Evolutionary conservation across 257 asterid species (phyloP), one percentile per base, ranked within the genome.

Genomic region (Voacanga thouarsii): DNA sequence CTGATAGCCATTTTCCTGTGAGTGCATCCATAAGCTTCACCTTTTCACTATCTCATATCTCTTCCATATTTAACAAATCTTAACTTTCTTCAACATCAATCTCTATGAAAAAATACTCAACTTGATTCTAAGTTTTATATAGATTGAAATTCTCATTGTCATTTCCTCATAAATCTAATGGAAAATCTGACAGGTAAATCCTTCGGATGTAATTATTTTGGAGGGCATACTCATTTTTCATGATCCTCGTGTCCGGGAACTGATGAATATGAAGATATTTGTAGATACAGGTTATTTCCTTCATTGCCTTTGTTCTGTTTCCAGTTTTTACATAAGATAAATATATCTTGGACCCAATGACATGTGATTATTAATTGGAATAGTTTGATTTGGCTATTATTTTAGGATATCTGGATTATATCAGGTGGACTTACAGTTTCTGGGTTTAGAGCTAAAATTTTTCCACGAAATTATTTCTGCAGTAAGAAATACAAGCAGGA

Each of bases 191-290:
- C 93, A 96, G 99, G 98, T 96, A 56, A 96, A 96, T 89, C 97
- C 97, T 61, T 96, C 98, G 5, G 99, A 96, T 67, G 99, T 96
- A 77, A 96, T 96, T 79, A 94, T 96, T 83, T 85, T 96, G 85
- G 98, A 94, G 87, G 99, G 99, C 75, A 96, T 96, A 85, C 97
- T 96, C 84, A 88, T 96, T 82, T 96, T 96, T 80, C 99, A 96
- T 26, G 98, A 96, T 80, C 91, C 87, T 12, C 93, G 98, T 16
- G 96, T 96, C 72, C 90, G 98, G 71, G 90, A 92, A 53, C 80
- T 89, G 80, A 90, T 96, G 98, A 96, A 89, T 75, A 96, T 96
- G 99, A 96, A 94, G 89, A 96, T 94, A 75, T 96, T 96, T 88
- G 99, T 96, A 28, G 99, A 96, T 88, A 86, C 97, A 92, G 99